Percentiles rank a stretch among this genome's conserved stretches.
Conservation (phyloP, 176 grass and related monocot genomes). For the Sorghum bicolor region Sorghum_bicolor_NCBIv3 NC_012878.2:46792001-46792500, state of each 20-base stretch:
- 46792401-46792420: not conserved
- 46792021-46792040: constrained; percentile 67
- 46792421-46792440: not conserved
- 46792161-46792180: constrained; percentile 56
- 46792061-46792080: constrained; percentile 51
- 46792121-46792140: constrained; percentile 59
- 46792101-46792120: constrained; percentile 80
- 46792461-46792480: constrained; percentile 53
- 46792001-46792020: constrained; percentile 60
- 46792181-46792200: constrained; percentile 33
- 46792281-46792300: constrained; percentile 66
- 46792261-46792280: constrained; percentile 63
- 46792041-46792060: constrained; percentile 65
- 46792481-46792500: constrained; percentile 58
- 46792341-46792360: constrained; percentile 44
- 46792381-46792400: not conserved
- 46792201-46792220: constrained; percentile 28
- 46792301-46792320: constrained; percentile 59
- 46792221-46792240: constrained; percentile 74
- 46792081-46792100: constrained; percentile 75
- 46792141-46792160: constrained; percentile 68
- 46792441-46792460: constrained; percentile 44
- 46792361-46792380: not conserved
- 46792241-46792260: constrained; percentile 69
- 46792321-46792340: constrained; percentile 58